Percentiles rank a stretch among this genome's conserved stretches.
Evolutionary conservation across 768 basidiomycete genomes (phyloP).

Genomic region (Sutorius australiensis): DNA sequence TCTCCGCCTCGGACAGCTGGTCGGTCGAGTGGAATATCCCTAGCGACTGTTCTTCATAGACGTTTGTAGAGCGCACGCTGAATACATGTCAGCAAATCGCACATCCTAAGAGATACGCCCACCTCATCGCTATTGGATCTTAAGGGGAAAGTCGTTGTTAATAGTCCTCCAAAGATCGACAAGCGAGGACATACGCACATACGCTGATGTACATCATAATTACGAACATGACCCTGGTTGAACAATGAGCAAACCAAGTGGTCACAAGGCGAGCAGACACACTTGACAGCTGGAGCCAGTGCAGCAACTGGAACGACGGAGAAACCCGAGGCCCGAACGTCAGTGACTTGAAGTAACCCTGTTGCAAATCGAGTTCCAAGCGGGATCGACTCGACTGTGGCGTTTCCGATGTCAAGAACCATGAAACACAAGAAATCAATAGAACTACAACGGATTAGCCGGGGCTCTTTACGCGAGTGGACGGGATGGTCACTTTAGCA

Average conservation of each 20-base stretch:
- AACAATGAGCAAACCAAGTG: background rate
- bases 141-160: slow-evolving; percentile 3
- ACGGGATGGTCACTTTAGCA: slow-evolving; percentile 51
- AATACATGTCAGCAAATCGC: background rate
- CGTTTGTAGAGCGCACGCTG: slow-evolving; percentile 88
- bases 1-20: slow-evolving; percentile 45
- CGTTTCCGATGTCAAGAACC: slow-evolving; percentile 81
- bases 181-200: slow-evolving; percentile 46
- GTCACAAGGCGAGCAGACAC: slow-evolving; percentile 25
- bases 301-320: slow-evolving; percentile 63
- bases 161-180: background rate
- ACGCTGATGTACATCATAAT: slow-evolving; percentile 93
- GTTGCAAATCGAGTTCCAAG: slow-evolving; percentile 64
- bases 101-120: background rate
- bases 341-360: slow-evolving; percentile 74
- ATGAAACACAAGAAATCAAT: slow-evolving; percentile 91
- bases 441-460: slow-evolving; percentile 39
- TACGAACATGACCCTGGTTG: slow-evolving; percentile 70
- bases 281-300: slow-evolving; percentile 91
- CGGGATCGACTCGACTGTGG: slow-evolving; percentile 64
- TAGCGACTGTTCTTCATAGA: slow-evolving; percentile 90
- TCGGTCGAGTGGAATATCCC: slow-evolving; percentile 64
- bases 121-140: slow-evolving; percentile 86
- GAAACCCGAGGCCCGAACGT: slow-evolving; percentile 89
- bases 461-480: background rate